phyloP scores from a whole-genome alignment of 495 filamentous ascomycete genomes.

The Letharia lupina region DNA sequence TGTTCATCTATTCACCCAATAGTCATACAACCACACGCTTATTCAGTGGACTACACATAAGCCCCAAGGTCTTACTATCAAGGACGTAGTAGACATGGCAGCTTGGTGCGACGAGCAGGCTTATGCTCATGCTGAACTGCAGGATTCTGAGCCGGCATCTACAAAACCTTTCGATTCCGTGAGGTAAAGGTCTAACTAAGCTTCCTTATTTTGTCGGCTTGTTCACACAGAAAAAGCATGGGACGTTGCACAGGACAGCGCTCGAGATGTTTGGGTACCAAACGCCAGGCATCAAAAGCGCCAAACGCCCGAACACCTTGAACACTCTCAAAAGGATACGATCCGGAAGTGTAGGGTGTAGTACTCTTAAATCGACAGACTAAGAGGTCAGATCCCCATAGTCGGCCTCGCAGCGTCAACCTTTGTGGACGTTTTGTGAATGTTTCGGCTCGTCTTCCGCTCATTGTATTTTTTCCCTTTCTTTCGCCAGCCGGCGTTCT shows the following conservation, averaged over 20 bases:
- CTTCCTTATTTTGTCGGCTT: not conserved
- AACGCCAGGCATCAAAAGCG: not conserved
- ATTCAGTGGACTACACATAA: slow-evolving; percentile 37
- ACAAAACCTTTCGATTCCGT: not conserved
- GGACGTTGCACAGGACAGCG: not conserved
- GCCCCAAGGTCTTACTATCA: slow-evolving; percentile 46
- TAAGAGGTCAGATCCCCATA: not conserved
- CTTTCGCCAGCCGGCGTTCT: slow-evolving; percentile 62
- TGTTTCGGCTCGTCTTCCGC: not conserved
- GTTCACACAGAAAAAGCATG: not conserved
- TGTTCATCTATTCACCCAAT: slow-evolving; percentile 2
- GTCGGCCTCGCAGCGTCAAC: not conserved
- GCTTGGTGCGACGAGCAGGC: slow-evolving; percentile 48
- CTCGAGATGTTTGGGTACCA: not conserved
- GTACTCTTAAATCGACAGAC: not conserved
- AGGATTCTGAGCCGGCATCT: slow-evolving; percentile 21
- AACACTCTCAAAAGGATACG: not conserved
- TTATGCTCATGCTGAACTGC: slow-evolving; percentile 41
- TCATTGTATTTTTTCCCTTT: slow-evolving; percentile 58
- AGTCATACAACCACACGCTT: slow-evolving; percentile 54
- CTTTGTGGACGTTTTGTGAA: not conserved
- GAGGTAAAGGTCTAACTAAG: not conserved
- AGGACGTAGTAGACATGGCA: slow-evolving; percentile 50
- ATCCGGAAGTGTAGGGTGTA: not conserved
- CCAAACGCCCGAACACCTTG: not conserved